Evolutionary conservation across 768 basidiomycete genomes (phyloP), one percentile per base, ranked within the genome.

Genomic region (Boletellus ananas): DNA sequence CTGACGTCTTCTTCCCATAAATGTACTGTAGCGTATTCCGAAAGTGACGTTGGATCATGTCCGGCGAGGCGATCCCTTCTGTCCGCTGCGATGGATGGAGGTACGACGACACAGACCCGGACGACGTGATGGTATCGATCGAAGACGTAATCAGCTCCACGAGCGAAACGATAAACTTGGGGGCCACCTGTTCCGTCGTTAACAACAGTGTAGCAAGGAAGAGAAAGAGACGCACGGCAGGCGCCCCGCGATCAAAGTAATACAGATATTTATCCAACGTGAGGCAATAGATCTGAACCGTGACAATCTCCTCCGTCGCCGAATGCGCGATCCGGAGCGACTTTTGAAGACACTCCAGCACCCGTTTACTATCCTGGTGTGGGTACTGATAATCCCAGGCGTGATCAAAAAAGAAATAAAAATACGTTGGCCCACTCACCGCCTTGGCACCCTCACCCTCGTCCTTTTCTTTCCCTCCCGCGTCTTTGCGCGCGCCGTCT

Each of bases 271-370:
- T 89, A 65, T 99, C 95, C 29, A 99, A 81, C 12, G 95, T 92
- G 66, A 97, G 93, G 57, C 91, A 92, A 66, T 97, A 98, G 8
- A 98, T 76, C 64, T 97, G 95, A 3, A 97, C 87, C 3, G 91
- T 97, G 34, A 96, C 90, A 55, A 98, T 90, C 62, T 97, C 94
- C 68, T 98, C 96, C 46, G 93, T 94, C 21, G 91, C 91, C 3
- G 92, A 94, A 61, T 94, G 94, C 6, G 96, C 96, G 60, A 96
- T 97, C 2, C 95, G 83, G 21, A 98, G 76, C 4, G 94, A 90
- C 66, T 98, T 98, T 67, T 99, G 96, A 29, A 99, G 76, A 64
- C 96, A 99, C 69, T 99, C 96, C 29, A 99, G 74, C 0, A 99
- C 94, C 20, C 96, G 90, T 63, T 97, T 97, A 70, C 94, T 94